phyloP scores from a whole-genome alignment of 768 basidiomycete genomes.

The Suillus placidus region DNA sequence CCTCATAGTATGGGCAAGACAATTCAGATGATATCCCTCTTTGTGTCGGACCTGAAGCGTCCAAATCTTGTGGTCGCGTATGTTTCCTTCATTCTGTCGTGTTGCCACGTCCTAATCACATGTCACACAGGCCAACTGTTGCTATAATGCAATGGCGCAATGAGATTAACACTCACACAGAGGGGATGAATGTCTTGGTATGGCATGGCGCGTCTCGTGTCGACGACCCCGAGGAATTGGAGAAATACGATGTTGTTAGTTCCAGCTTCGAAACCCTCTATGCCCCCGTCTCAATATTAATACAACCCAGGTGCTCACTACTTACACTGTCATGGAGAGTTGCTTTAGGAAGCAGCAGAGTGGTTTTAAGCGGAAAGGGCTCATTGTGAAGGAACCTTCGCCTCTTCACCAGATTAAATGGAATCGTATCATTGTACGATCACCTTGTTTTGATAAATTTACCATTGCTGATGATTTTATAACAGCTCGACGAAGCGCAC shows the following conservation, averaged over 20 bases:
- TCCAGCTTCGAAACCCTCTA: not conserved
- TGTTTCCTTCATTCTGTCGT: constrained; percentile 29
- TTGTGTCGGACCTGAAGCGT: constrained; percentile 74
- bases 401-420: constrained; percentile 84
- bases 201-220: constrained; percentile 88
- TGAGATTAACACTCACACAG: constrained; percentile 86
- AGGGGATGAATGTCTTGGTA: constrained; percentile 82
- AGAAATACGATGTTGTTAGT: constrained; percentile 86
- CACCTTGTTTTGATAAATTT: not conserved
- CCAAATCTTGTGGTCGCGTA: constrained; percentile 94
- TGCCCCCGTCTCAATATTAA: constrained; percentile 12
- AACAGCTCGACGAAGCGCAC: constrained; percentile 91
- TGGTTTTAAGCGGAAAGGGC: constrained; percentile 87
- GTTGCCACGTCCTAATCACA: constrained; percentile 5
- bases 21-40: constrained; percentile 91
- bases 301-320: constrained; percentile 69
- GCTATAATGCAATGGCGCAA: constrained; percentile 86
- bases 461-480: not conserved
- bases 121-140: constrained; percentile 45
- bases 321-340: constrained; percentile 88
- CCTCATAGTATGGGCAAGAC: constrained; percentile 86
- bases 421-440: constrained; percentile 74
- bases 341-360: constrained; percentile 91
- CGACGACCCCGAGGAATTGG: constrained; percentile 63
- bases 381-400: constrained; percentile 84